A percentile compares a stretch with the other conserved stretches of the same genome.
phyloP scores from a whole-genome alignment of 106 monocot species.

The Gastrodia elata region DNA sequence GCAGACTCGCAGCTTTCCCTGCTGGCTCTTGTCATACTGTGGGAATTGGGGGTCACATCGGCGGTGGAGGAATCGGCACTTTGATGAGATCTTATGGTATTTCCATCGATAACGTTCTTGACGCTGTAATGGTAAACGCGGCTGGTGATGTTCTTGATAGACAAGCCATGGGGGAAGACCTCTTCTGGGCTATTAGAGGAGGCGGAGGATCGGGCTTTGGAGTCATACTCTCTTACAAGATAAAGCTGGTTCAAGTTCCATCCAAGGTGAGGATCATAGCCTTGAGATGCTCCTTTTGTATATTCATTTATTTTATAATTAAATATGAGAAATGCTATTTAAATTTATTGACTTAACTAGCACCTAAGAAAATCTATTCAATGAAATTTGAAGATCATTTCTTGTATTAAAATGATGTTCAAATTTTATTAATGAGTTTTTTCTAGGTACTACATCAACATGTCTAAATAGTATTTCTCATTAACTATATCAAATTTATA shows the following conservation, averaged over 20 bases:
- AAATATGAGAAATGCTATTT: too few relatives aligned
- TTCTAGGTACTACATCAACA: too few relatives aligned
- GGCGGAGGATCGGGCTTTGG: constrained; percentile 48
- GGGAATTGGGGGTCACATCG: constrained; percentile 36
- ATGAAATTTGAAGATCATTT: not conserved
- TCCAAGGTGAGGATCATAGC: constrained; percentile 13
- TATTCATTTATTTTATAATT: too few relatives aligned
- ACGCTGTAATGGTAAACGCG: constrained; percentile 18
- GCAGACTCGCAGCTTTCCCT: constrained; percentile 4
- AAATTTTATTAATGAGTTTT: too few relatives aligned
- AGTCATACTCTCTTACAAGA: constrained; percentile 33
- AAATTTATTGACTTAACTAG: too few relatives aligned
- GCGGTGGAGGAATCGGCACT: constrained; percentile 22
- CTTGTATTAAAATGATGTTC: too few relatives aligned
- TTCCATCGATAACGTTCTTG: constrained; percentile 23
- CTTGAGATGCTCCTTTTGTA: too few relatives aligned
- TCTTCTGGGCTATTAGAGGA: constrained; percentile 29
- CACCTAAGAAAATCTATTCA: not conserved
- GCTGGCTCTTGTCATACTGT: constrained; percentile 24
- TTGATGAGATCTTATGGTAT: constrained; percentile 20
- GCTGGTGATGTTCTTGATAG: constrained; percentile 18
- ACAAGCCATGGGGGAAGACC: constrained; percentile 19
- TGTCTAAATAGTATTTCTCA: not conserved
- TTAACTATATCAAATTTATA: not conserved
- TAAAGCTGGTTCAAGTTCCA: constrained; percentile 29